Evolutionary conservation across 345 rosid genomes (phyloP), one percentile per base, ranked within the genome.

Genomic region (Aquilaria malaccensis): DNA sequence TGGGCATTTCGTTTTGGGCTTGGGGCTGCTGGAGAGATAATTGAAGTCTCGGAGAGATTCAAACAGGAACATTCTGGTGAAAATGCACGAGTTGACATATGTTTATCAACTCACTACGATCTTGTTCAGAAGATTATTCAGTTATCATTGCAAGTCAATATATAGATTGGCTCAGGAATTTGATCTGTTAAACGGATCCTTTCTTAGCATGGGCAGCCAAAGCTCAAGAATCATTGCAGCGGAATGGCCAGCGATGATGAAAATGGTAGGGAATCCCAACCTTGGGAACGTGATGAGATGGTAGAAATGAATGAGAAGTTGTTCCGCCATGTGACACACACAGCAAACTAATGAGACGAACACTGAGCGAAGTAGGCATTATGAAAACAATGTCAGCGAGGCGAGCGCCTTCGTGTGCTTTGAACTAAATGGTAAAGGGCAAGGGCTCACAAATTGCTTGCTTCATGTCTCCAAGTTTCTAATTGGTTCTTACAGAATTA

Each of bases 361-460:
- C 50, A 11, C 57, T 1, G 32, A 72, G 72, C 72, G 59, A 50
- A 58, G 60, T 15, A 60, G 62, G 74, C 59, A 63, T 30, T 14
- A 30, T 31, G 72, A 52, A 4, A 15, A 48, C 22, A 22, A 22
- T 22, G 22, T 22, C 22, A 22, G 1, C 6, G 70, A 54, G 57
- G 79, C 72, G 12, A 50, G 55, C 11, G 62, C 64, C 13, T 72
- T 54, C 64, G 79, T 72, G 62, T 50, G 80, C 46, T 81, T 87
- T 22, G 80, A 89, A 67, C 65, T 79, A 53, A 77, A 75, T 48
- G 77, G 65, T 60, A 77, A 64, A 61, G 85, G 92, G 61, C 85
- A 82, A 76, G 98, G 98, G 50, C 85, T 89, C 69, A 68, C 97
- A 32, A 86, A 66, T 67, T 85, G 90, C 70, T 68, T 87, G 80